Percentiles rank a stretch among this genome's conserved stretches.
phyloP scores from a whole-genome alignment of 768 basidiomycete species.

The Termitomyces eurrhizus region DNA sequence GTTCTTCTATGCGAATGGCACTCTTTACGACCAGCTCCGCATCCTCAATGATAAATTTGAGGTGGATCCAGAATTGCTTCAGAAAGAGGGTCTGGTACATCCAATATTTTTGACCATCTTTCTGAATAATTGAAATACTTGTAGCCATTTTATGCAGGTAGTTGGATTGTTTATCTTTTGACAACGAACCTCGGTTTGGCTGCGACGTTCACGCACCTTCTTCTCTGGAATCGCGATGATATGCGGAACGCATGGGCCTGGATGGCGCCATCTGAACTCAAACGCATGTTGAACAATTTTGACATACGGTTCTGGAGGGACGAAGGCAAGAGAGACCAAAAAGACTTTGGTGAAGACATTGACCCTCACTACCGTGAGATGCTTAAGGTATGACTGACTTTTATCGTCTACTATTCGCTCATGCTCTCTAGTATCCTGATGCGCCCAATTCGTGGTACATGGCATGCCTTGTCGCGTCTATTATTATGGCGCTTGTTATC shows the following conservation, averaged over 20 bases:
- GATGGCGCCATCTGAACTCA: constrained; percentile 33
- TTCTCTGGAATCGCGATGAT: constrained; percentile 43
- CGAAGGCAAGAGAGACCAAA: constrained; percentile 32
- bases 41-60: constrained; percentile 44
- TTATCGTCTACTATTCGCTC: neutral
- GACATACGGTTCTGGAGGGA: constrained; percentile 41
- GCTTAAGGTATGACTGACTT: constrained; percentile 35
- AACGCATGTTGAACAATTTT: constrained; percentile 29
- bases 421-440: constrained; percentile 41
- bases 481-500: constrained; percentile 37
- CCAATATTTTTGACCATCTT: neutral
- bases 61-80: constrained; percentile 37
- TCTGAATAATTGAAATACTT: neutral
- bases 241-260: constrained; percentile 41
- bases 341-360: constrained; percentile 25
- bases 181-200: constrained; percentile 43
- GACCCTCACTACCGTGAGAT: constrained; percentile 51
- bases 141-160: constrained; percentile 44
- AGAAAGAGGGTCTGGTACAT: constrained; percentile 35
- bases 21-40: constrained; percentile 39
- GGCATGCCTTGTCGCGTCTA: constrained; percentile 35
- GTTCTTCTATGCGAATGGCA: constrained; percentile 45
- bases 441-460: constrained; percentile 56
- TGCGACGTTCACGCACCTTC: constrained; percentile 43
- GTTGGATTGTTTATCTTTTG: constrained; percentile 42